These are phyloP conservation scores for Galerina marginata DNA, from an alignment of 768 basidiomycete species.

Conservation along the genomic window DNA sequence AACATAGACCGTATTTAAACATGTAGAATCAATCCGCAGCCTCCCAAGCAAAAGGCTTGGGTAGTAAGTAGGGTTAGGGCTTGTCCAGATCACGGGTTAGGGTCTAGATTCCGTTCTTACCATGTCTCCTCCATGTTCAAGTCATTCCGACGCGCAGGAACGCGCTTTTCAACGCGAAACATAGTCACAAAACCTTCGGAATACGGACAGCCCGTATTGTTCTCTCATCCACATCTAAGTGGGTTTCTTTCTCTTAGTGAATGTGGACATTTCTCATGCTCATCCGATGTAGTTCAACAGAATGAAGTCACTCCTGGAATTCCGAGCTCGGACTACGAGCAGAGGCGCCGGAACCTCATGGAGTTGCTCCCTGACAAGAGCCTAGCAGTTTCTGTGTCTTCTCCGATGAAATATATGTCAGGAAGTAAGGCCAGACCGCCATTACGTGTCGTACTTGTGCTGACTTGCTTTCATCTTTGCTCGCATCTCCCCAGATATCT, in stretches of 20 bases:
- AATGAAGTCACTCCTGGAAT: slow-evolving; percentile 88
- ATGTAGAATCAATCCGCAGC: no score
- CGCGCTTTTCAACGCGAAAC: slow-evolving; percentile 24
- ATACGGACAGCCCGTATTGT: slow-evolving; percentile 79
- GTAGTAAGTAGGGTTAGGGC: slow-evolving; percentile 10
- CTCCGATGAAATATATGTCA: slow-evolving; percentile 86
- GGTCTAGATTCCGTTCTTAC: slow-evolving; percentile 20
- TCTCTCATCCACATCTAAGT: slow-evolving; percentile 86
- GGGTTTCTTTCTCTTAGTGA: slow-evolving; percentile 25
- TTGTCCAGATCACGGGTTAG: slow-evolving; percentile 25
- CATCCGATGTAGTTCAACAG: slow-evolving; percentile 47
- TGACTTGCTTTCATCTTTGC: slow-evolving; percentile 8
- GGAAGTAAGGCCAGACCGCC: slow-evolving; percentile 53
- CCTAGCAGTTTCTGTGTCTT: slow-evolving; percentile 78
- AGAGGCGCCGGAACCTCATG: slow-evolving; percentile 72
- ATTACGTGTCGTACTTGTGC: background rate
- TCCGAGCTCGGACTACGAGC: slow-evolving; percentile 75
- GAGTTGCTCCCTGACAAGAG: slow-evolving; percentile 72
- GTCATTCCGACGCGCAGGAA: slow-evolving; percentile 23
- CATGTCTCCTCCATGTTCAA: slow-evolving; percentile 30
- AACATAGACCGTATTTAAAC: no score
- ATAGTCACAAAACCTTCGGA: slow-evolving; percentile 64
- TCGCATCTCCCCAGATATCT: slow-evolving; percentile 57
- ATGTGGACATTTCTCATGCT: background rate
- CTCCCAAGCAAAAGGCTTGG: no score